These are phyloP conservation scores for Phialophora expanda DNA, from an alignment of 2,329 filamentous ascomycete species.

Conservation along the genomic window DNA sequence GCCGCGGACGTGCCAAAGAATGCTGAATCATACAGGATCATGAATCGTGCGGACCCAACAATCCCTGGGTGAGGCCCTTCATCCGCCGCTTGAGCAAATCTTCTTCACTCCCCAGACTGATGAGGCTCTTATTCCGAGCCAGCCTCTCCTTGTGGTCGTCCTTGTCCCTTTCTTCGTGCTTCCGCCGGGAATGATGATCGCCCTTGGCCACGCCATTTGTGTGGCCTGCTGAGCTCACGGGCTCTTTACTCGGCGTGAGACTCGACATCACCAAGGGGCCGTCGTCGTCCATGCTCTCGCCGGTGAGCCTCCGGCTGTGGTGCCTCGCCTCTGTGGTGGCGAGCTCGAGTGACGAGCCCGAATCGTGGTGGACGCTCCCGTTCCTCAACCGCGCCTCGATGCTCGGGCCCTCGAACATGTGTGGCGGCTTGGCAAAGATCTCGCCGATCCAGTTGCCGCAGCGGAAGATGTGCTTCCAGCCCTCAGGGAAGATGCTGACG, in stretches of 20 bases:
- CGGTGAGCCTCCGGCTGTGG: slow-evolving; percentile 44
- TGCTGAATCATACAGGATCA: not conserved
- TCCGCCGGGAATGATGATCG: slow-evolving; percentile 8
- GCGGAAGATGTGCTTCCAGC: slow-evolving; percentile 83
- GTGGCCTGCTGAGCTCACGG: not conserved
- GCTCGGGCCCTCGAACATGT: slow-evolving; percentile 51
- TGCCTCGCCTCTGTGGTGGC: slow-evolving; percentile 34
- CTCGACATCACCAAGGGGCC: slow-evolving; percentile 40
- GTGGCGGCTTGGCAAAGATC: slow-evolving; percentile 64
- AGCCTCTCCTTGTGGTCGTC: slow-evolving; percentile 22
- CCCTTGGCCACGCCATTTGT: slow-evolving; percentile 14
- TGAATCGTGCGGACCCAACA: slow-evolving; percentile 51
- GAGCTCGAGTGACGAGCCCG: slow-evolving; percentile 25
- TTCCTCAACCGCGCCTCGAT: slow-evolving; percentile 41
- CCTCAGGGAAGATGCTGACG: slow-evolving; percentile 82
- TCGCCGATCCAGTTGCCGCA: slow-evolving; percentile 82
- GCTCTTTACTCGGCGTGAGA: slow-evolving; percentile 21
- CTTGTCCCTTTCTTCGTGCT: slow-evolving; percentile 28
- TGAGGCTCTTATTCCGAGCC: slow-evolving; percentile 54
- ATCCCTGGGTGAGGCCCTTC: slow-evolving; percentile 59
- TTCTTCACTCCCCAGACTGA: slow-evolving; percentile 61
- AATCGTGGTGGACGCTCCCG: slow-evolving; percentile 28
- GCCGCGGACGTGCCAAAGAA: not conserved
- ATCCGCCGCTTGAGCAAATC: slow-evolving; percentile 62
- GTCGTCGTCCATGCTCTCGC: slow-evolving; percentile 61